Evolutionary conservation across 805 yeast species (phyloP).

Genomic region (Wickerhamomyces canadensis): DNA sequence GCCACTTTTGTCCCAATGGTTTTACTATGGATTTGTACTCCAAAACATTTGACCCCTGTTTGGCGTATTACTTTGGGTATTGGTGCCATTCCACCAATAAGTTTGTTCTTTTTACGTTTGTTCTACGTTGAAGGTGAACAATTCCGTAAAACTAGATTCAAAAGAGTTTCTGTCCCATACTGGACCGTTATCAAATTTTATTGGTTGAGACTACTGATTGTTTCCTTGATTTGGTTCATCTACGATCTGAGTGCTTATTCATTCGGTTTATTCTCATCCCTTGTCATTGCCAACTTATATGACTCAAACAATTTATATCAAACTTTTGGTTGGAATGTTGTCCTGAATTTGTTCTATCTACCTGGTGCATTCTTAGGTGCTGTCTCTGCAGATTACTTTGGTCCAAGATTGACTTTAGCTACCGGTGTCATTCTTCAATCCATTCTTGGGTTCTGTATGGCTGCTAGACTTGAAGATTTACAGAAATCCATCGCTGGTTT

Average conservation of each 20-base stretch:
- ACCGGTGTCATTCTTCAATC: constrained; percentile 72
- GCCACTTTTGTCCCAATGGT: constrained; percentile 85
- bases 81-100: constrained; percentile 84
- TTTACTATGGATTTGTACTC: constrained; percentile 73
- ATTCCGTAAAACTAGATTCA: constrained; percentile 66
- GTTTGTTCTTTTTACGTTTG: constrained; percentile 72
- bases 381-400: constrained; percentile 74
- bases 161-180: constrained; percentile 59
- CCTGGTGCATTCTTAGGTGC: constrained; percentile 93
- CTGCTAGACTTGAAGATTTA: constrained; percentile 56
- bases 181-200: constrained; percentile 67
- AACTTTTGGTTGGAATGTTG: constrained; percentile 90
- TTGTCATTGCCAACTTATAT: constrained; percentile 55
- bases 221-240: constrained; percentile 81
- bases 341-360: constrained; percentile 78
- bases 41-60: constrained; percentile 65
- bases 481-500: constrained; percentile 66
- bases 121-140: constrained; percentile 69
- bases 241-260: constrained; percentile 88
- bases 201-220: constrained; percentile 71
- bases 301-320: constrained; percentile 58
- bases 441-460: constrained; percentile 76
- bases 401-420: constrained; percentile 79
- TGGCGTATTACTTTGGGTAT: constrained; percentile 91
- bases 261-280: constrained; percentile 77